Evolutionary conservation across 176 grass and related monocot species (phyloP).

Genomic region (Triticum urartu): DNA sequence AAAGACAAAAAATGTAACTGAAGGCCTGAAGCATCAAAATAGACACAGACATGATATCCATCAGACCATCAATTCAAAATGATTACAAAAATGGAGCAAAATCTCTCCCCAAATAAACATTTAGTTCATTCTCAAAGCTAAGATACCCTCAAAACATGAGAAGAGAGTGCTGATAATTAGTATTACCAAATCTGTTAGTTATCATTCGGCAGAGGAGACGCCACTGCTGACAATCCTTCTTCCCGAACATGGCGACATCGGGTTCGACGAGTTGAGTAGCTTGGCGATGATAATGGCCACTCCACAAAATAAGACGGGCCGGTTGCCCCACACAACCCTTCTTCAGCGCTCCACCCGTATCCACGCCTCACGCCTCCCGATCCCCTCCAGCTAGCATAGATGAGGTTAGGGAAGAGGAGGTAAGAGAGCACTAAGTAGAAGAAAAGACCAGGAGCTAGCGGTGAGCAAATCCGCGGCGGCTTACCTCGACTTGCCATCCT

Average conservation of each 20-base stretch:
- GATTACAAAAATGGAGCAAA: background rate
- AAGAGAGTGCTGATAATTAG: too few relatives aligned
- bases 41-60: background rate
- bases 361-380: constrained; percentile 51
- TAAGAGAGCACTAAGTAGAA: too few relatives aligned
- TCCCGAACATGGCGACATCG: constrained; percentile 81
- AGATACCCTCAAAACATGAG: too few relatives aligned
- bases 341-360: constrained; percentile 75
- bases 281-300: constrained; percentile 80
- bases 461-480: too few relatives aligned
- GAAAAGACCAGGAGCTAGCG: too few relatives aligned
- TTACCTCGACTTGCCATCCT: too few relatives aligned
- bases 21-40: constrained; percentile 18
- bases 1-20: background rate
- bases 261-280: constrained; percentile 82
- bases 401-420: too few relatives aligned
- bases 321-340: constrained; percentile 78
- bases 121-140: too few relatives aligned
- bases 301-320: constrained; percentile 77
- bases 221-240: constrained; percentile 99
- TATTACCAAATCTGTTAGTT: too few relatives aligned
- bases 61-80: background rate
- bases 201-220: constrained; percentile 78
- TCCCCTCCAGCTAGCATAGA: too few relatives aligned
- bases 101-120: background rate